Evolutionary conservation across 148 eudicot genomes (phyloP).

Genomic region (Chenopodium berlandieri): DNA sequence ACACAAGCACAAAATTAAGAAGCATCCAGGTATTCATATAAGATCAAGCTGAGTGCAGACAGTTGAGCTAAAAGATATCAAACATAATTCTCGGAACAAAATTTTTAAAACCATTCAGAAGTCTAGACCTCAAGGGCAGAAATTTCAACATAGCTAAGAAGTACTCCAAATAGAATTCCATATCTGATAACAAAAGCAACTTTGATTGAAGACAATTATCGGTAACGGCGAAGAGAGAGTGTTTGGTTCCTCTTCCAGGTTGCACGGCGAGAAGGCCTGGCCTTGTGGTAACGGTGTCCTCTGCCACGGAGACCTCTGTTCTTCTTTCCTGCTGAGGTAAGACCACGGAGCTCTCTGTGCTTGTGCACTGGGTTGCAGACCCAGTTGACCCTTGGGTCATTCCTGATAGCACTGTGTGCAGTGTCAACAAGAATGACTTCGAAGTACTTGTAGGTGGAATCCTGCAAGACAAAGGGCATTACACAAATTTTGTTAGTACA

Average conservation of each 20-base stretch:
- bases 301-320: conserved; percentile 56
- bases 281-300: conserved; percentile 48
- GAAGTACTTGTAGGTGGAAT: conserved; percentile 49
- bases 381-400: conserved; percentile 50
- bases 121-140: background rate
- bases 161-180: background rate
- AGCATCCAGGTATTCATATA: background rate
- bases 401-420: conserved; percentile 40
- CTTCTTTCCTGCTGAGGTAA: conserved; percentile 57
- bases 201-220: conserved; percentile 19
- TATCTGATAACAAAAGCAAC: background rate
- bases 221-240: conserved; percentile 45
- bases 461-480: conserved; percentile 21
- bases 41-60: background rate
- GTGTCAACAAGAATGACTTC: conserved; percentile 51
- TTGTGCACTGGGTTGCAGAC: conserved; percentile 52
- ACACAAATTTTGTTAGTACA: background rate
- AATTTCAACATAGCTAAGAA: background rate
- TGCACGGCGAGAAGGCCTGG: conserved; percentile 50
- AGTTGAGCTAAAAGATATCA: background rate
- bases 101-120: background rate
- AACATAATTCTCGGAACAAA: conserved; percentile 3
- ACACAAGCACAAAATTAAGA: too few relatives aligned
- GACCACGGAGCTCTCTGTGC: conserved; percentile 55
- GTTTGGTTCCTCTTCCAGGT: conserved; percentile 65